Base-by-base conservation (phyloP, 441 rosid genomes). In the Jatropha multifida region DNA sequence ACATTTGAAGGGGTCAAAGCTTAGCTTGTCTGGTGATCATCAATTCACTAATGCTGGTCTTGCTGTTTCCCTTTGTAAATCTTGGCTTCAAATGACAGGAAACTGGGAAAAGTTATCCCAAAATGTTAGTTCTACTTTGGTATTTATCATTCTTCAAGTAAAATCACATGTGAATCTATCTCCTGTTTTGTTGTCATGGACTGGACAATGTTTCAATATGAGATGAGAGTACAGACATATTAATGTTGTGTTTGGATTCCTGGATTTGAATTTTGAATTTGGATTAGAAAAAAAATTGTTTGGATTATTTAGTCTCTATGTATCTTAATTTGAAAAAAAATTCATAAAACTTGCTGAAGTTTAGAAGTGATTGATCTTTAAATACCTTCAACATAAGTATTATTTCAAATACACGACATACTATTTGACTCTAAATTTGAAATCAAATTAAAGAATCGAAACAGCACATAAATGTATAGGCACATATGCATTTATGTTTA, bases 1-100 rank as follows among this genome's bases (percentile, higher is more conserved):
- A 76, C 81, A 74, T 75, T 81, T 87, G 81, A 80, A 85, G 11
- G 91, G 95, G 65, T 72, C 79, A 67, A 68, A 80, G 49, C 94
- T 91, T 84, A 75, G 98, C 74, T 81, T 93, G 79, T 85, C 93
- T 68, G 98, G 98, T 60, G 92, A 90, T 78, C 97, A 93, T 81
- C 97, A 93, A 85, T 82, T 87, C 69, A 81, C 81, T 76, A 93
- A 93, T 58, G 98, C 95, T 60, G 94, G 92, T 75, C 98, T 91
- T 80, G 98, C 98, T 75, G 85, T 93, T 84, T 82, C 97, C 77
- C 88, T 93, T 67, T 89, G 92, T 78, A 83, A 84, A 76, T 85
- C 86, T 82, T 93, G 98, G 98, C 95, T 93, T 81, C 89, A 80
- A 74, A 90, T 89, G 80, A 91, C 92, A 4, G 88, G 93, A 74